Percentiles rank a stretch among this genome's conserved stretches.
Conservation (phyloP, 805 yeast species). For the Candida sithepensis region DNA sequence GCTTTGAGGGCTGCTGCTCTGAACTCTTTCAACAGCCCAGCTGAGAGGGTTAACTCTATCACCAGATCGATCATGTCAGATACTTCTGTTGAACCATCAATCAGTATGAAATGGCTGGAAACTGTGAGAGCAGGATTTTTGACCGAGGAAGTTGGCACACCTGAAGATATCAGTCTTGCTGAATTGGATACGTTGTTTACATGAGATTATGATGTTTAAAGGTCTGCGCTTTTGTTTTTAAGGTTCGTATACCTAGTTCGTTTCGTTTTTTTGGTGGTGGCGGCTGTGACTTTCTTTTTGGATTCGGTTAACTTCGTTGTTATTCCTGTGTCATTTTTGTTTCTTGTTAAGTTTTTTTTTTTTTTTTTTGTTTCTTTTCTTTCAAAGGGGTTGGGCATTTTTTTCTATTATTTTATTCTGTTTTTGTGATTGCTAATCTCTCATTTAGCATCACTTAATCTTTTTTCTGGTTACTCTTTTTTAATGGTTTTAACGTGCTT, state of each 20-base stretch:
- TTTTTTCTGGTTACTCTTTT: conserved; percentile 6
- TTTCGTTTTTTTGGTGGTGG: not conserved
- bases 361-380: conserved; percentile 3
- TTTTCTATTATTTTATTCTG: conserved; percentile 5
- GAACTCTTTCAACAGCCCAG: conserved; percentile 41
- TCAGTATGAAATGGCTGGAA: conserved; percentile 63
- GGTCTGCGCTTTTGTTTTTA: not conserved
- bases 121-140: conserved; percentile 75
- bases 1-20: conserved; percentile 68
- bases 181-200: conserved; percentile 55
- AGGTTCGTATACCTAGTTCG: not conserved
- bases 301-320: not conserved
- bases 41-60: conserved; percentile 35
- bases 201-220: conserved; percentile 5
- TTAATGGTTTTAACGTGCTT: conserved; percentile 15
- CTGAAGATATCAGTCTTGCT: conserved; percentile 73
- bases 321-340: no score
- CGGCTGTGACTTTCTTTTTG: not conserved
- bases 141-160: conserved; percentile 72
- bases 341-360: conserved; percentile 1
- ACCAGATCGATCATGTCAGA: conserved; percentile 32
- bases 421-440: not conserved
- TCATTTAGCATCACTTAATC: not conserved
- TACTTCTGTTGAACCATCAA: conserved; percentile 33
- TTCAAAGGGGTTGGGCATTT: conserved; percentile 14